phyloP scores from a whole-genome alignment of 2,329 filamentous ascomycete species.

The Neofusicoccum cordaticola region DNA sequence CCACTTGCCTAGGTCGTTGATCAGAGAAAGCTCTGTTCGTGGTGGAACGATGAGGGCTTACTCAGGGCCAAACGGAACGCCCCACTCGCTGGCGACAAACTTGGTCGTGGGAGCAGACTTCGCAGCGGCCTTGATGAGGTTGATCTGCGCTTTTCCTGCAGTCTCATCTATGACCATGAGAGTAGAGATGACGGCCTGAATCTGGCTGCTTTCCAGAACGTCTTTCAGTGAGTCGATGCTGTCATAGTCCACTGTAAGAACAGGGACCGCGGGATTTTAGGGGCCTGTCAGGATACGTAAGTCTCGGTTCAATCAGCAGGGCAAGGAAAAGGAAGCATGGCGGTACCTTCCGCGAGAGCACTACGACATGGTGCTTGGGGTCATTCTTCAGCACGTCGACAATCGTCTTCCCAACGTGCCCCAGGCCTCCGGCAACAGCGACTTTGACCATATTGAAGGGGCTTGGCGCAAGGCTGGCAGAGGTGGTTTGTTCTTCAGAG shows the following conservation, averaged over 20 bases:
- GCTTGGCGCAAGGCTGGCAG: too few species aligned
- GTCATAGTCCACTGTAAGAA: constrained; percentile 31
- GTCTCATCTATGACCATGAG: constrained; percentile 33
- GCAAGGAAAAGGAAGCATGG: background rate
- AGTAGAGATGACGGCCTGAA: constrained; percentile 47
- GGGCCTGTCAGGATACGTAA: background rate
- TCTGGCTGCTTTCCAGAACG: constrained; percentile 36
- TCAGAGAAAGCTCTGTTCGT: background rate
- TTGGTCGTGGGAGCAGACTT: constrained; percentile 38
- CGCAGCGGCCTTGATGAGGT: constrained; percentile 46
- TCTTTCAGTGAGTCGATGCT: constrained; percentile 28
- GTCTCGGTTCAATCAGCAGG: background rate
- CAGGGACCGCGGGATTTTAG: background rate
- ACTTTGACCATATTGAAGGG: constrained; percentile 37
- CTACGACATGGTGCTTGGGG: constrained; percentile 39
- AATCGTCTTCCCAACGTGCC: constrained; percentile 46
- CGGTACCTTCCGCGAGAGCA: constrained; percentile 43
- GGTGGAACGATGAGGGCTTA: background rate
- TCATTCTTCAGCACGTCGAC: constrained; percentile 42
- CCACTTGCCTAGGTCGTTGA: background rate
- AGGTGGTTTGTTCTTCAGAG: too few species aligned
- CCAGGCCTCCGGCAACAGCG: constrained; percentile 49
- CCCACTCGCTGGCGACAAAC: constrained; percentile 46
- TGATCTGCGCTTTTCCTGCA: constrained; percentile 36
- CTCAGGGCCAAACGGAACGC: constrained; percentile 21